Percentiles rank a stretch among this genome's conserved stretches.
These are phyloP conservation scores for Castanea sativa DNA, from an alignment of 306 rosid species.

Conservation along the genomic window DNA sequence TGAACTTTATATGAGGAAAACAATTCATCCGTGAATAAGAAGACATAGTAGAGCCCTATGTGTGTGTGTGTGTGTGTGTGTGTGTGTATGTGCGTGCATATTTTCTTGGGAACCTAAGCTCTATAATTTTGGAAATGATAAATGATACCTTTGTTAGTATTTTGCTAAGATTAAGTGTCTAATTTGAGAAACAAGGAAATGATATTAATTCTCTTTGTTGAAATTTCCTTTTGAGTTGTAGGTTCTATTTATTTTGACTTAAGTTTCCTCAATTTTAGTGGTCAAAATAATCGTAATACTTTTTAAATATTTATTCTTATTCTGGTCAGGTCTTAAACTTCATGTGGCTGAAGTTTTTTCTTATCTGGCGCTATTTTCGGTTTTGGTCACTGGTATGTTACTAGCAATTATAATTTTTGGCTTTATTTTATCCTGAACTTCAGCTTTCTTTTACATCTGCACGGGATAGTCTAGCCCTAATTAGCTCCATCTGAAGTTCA, in stretches of 20 bases:
- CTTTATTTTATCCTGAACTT: neutral
- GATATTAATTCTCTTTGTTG: neutral
- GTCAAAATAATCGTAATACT: conserved; percentile 2
- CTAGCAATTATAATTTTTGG: neutral
- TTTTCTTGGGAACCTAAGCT: neutral
- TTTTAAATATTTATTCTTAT: conserved; percentile 18
- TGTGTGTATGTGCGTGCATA: neutral
- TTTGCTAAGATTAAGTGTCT: neutral
- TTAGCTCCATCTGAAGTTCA: neutral
- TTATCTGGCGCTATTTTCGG: conserved; percentile 95
- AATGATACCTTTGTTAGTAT: neutral
- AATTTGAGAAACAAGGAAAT: neutral
- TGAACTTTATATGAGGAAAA: neutral
- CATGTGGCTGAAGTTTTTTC: conserved; percentile 91
- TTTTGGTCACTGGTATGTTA: conserved; percentile 86
- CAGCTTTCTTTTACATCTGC: neutral
- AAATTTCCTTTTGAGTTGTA: neutral
- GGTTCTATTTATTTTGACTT: neutral
- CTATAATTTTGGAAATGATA: neutral
- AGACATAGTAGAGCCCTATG: neutral
- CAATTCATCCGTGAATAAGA: neutral
- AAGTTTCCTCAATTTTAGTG: neutral
- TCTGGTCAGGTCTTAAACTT: conserved; percentile 78
- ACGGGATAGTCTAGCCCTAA: neutral
- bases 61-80: too few species aligned